phyloP scores from a whole-genome alignment of 2,329 filamentous ascomycete species.

The Penicillium sp. region DNA sequence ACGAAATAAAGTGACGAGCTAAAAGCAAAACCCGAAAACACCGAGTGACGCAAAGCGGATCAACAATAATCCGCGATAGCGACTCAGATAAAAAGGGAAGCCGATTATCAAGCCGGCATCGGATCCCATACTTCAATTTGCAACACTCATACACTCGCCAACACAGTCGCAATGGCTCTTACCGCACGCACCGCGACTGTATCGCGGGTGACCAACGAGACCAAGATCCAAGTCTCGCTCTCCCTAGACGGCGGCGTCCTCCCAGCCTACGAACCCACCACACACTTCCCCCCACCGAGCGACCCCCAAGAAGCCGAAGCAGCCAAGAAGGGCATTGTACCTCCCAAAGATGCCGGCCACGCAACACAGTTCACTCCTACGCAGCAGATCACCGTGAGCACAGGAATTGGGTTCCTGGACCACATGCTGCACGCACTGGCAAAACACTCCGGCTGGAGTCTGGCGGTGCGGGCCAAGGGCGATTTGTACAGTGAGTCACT shows the following conservation, averaged over 20 bases:
- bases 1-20: neutral
- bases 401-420: conserved; percentile 95
- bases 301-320: conserved; percentile 53
- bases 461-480: conserved; percentile 77
- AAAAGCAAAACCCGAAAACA: conserved; percentile 8
- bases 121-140: neutral
- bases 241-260: conserved; percentile 85
- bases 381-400: conserved; percentile 83
- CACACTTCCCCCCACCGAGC: conserved; percentile 62
- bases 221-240: conserved; percentile 88
- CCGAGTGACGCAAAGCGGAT: conserved; percentile 1
- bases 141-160: neutral
- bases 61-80: conserved; percentile 17
- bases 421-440: conserved; percentile 98
- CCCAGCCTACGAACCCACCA: conserved; percentile 37
- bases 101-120: conserved; percentile 15
- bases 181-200: conserved; percentile 72
- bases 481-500: conserved; percentile 77
- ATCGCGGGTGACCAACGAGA: conserved; percentile 93
- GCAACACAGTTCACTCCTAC: conserved; percentile 80
- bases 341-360: conserved; percentile 58
- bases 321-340: conserved; percentile 45
- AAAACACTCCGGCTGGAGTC: conserved; percentile 93
- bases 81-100: conserved; percentile 18
- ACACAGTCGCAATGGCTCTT: conserved; percentile 25